phyloP scores from a whole-genome alignment of 495 filamentous ascomycete species.

The Talaromyces trachyspermus region DNA sequence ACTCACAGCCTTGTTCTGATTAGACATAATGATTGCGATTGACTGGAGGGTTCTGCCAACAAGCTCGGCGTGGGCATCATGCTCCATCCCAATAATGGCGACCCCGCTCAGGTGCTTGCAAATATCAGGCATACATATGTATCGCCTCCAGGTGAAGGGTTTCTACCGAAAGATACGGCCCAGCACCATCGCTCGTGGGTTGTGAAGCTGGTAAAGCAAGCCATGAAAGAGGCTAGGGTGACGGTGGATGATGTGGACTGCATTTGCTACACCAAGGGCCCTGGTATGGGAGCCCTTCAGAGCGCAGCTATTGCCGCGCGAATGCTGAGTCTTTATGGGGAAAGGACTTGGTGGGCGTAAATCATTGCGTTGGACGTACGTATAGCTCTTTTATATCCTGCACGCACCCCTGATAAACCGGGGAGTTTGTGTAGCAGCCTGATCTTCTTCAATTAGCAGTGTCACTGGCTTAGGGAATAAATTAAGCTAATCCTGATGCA shows the following conservation, averaged over 20 bases:
- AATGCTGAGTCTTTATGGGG: conserved; percentile 78
- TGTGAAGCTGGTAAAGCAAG: conserved; percentile 67
- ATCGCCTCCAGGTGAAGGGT: conserved; percentile 87
- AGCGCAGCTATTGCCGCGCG: conserved; percentile 79
- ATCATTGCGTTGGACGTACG: conserved; percentile 92
- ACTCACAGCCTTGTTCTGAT: no score
- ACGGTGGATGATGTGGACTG: conserved; percentile 64
- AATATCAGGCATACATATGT: conserved; percentile 93
- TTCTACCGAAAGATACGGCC: conserved; percentile 93
- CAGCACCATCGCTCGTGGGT: conserved; percentile 84
- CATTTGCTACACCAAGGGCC: conserved; percentile 92
- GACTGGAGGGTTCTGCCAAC: conserved; percentile 98
- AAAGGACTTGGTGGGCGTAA: conserved; percentile 84
- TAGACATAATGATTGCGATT: conserved; percentile 66
- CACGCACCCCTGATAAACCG: no score
- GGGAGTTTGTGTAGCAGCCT: no score
- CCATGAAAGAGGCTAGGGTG: conserved; percentile 61
- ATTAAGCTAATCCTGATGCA: conserved; percentile 14
- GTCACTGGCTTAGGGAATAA: no score
- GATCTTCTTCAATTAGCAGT: no score
- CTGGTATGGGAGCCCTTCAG: conserved; percentile 97
- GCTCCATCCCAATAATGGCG: conserved; percentile 58
- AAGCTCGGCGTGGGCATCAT: conserved; percentile 95
- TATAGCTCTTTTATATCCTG: conserved; percentile 11
- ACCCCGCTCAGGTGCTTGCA: conserved; percentile 68